These are phyloP conservation scores for Lobulomyces angularis DNA, from an alignment of 192 early-diverging fungal species.

Conservation along the genomic window DNA sequence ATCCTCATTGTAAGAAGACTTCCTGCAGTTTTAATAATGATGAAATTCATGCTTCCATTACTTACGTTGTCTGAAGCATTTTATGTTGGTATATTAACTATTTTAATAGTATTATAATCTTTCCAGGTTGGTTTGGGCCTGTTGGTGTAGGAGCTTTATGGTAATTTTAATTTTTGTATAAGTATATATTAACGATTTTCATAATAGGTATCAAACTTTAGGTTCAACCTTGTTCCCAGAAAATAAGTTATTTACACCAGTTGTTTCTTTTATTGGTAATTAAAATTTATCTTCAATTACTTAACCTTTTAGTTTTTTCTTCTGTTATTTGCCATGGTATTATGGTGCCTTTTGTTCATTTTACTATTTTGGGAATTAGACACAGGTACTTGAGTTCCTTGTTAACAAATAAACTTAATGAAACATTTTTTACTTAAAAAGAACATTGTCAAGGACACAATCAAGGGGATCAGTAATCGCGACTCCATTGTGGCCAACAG, in stretches of 20 bases:
- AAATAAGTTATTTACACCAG: slow-evolving; percentile 9
- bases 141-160: slow-evolving; percentile 60
- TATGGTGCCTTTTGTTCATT: slow-evolving; percentile 62
- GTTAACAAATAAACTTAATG: no score
- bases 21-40: slow-evolving; percentile 50
- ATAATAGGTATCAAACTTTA: no score
- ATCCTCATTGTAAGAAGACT: slow-evolving; percentile 63
- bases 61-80: slow-evolving; percentile 59
- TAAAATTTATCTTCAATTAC: slow-evolving; percentile 12
- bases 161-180: no score
- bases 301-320: slow-evolving; percentile 58
- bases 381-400: no score
- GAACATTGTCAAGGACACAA: no score
- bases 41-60: slow-evolving; percentile 55
- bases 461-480: no score
- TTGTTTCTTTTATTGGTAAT: slow-evolving; percentile 32
- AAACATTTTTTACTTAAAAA: no score
- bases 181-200: slow-evolving; percentile 26
- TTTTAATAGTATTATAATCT: no score
- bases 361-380: no score
- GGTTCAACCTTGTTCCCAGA: slow-evolving; percentile 6
- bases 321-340: slow-evolving; percentile 75
- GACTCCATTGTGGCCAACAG: no score
- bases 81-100: slow-evolving; percentile 52
- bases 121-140: slow-evolving; percentile 89